phyloP scores from a whole-genome alignment of 805 yeast species.

The Schwanniomyces sp. region DNA sequence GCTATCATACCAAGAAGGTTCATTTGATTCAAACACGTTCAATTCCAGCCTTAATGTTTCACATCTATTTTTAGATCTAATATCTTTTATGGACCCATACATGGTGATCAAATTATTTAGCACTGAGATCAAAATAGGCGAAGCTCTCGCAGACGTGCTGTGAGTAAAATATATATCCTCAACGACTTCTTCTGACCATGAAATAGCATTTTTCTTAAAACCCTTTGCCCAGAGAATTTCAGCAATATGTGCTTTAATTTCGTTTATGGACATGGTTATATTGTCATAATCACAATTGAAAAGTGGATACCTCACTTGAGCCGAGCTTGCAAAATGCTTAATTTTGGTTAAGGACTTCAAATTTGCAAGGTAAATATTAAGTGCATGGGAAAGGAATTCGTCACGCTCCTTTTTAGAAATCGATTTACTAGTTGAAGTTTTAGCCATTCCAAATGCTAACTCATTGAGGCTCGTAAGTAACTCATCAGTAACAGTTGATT shows the following conservation, averaged over 20 bases:
- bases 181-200: conserved; percentile 43
- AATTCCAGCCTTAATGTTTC: conserved; percentile 22
- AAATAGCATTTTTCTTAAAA: conserved; percentile 34
- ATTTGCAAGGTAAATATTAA: conserved; percentile 38
- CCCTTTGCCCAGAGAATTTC: conserved; percentile 45
- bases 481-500: conserved; percentile 37
- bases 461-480: conserved; percentile 30
- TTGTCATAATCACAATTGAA: conserved; percentile 33
- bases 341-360: conserved; percentile 23
- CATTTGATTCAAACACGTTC: conserved; percentile 23
- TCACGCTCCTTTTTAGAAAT: conserved; percentile 8
- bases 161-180: conserved; percentile 33
- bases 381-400: conserved; percentile 20
- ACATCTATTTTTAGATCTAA: conserved; percentile 25
- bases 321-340: conserved; percentile 11
- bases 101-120: conserved; percentile 30
- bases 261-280: conserved; percentile 27
- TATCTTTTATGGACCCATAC: conserved; percentile 28
- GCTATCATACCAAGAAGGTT: conserved; percentile 32
- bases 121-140: conserved; percentile 28
- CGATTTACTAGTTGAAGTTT: conserved; percentile 7
- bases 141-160: conserved; percentile 22
- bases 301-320: conserved; percentile 34
- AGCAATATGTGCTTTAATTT: conserved; percentile 36
- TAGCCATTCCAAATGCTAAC: conserved; percentile 33